Evolutionary conservation across 1,284 basidiomycete species (phyloP).

Genomic region (Ceratobasidium sp.): DNA sequence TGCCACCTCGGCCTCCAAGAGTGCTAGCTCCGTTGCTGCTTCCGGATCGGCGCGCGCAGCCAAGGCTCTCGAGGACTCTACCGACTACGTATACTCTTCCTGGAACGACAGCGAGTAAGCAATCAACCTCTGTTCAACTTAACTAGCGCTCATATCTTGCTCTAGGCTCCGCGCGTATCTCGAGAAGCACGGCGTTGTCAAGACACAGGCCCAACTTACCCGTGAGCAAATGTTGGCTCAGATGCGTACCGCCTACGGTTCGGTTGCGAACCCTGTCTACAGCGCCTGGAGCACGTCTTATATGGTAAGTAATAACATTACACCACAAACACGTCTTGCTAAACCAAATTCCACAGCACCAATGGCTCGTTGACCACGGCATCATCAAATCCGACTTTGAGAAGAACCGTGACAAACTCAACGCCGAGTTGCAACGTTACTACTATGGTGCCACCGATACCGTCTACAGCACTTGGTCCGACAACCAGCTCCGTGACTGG

Average conservation of each 20-base stretch:
- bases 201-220: constrained; percentile 69
- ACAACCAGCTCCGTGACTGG: constrained; percentile 74
- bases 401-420: constrained; percentile 75
- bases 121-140: neutral
- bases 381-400: constrained; percentile 69
- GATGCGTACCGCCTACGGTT: constrained; percentile 73
- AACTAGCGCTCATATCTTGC: constrained; percentile 2
- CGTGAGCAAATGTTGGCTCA: constrained; percentile 74
- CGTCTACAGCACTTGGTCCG: constrained; percentile 77
- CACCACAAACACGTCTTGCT: neutral
- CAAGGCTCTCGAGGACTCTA: constrained; percentile 72
- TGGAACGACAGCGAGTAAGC: constrained; percentile 78
- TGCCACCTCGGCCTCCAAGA: constrained; percentile 53
- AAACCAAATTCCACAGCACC: constrained; percentile 58
- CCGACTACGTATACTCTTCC: constrained; percentile 87
- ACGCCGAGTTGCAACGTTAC: constrained; percentile 77
- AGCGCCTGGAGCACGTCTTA: constrained; percentile 87
- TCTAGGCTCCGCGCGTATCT: constrained; percentile 64
- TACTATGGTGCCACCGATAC: constrained; percentile 73
- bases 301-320: constrained; percentile 63
- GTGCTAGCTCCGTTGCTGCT: constrained; percentile 50
- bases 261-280: constrained; percentile 73
- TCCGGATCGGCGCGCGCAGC: constrained; percentile 68
- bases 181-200: constrained; percentile 75
- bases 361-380: constrained; percentile 86